phyloP scores from a whole-genome alignment of 345 rosid species.

The Cardiospermum halicacabum region DNA sequence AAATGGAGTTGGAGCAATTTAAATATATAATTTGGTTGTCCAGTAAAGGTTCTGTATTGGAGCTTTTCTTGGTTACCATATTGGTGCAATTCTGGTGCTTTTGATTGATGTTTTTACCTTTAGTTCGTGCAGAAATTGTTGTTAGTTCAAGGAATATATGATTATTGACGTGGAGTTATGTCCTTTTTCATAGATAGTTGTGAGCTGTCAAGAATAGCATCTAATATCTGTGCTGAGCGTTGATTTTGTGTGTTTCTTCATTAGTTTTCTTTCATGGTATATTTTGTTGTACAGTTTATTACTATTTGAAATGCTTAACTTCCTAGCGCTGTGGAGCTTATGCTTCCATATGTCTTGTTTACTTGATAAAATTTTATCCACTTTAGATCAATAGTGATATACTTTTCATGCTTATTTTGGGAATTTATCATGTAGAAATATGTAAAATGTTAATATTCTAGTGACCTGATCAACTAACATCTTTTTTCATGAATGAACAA shows the following conservation, averaged over 20 bases:
- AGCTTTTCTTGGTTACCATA: no score
- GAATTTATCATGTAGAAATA: neutral
- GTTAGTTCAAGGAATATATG: neutral
- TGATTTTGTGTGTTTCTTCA: neutral
- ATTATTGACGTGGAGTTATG: neutral
- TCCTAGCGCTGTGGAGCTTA: slow-evolving; percentile 1
- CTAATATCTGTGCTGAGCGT: neutral
- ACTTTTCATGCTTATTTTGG: neutral
- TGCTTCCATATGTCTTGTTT: neutral
- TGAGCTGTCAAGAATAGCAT: neutral
- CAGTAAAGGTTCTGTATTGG: neutral
- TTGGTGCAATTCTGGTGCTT: no score
- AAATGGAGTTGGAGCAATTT: neutral
- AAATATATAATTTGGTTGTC: neutral
- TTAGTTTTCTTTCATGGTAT: neutral
- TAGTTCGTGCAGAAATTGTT: neutral
- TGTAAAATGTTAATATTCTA: neutral
- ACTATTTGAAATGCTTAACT: neutral
- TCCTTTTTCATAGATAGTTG: neutral
- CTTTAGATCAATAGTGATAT: neutral
- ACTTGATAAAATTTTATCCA: neutral
- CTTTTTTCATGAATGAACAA: neutral
- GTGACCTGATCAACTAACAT: slow-evolving; percentile 3
- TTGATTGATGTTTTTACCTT: neutral
- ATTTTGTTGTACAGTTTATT: neutral